phyloP scores from a whole-genome alignment of 2,329 filamentous ascomycete species.

The Penicillium corylophilum region DNA sequence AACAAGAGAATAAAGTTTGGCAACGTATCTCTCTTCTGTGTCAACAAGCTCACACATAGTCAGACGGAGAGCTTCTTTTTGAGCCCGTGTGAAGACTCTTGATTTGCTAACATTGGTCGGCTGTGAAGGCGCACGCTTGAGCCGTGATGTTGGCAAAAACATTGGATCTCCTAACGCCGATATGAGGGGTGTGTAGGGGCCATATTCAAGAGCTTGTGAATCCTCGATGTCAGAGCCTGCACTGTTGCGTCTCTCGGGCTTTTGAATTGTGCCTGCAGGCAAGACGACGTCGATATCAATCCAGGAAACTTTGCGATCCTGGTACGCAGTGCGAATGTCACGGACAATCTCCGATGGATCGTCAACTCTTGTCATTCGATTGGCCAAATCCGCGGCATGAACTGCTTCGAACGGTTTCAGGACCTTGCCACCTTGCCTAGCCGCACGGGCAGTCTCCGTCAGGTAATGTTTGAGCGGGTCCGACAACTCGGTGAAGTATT shows the following conservation, averaged over 20 bases:
- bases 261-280: constrained; percentile 69
- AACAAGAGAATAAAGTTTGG: constrained; percentile 80
- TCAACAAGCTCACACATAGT: constrained; percentile 89
- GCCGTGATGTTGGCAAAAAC: constrained; percentile 80
- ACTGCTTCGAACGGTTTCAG: constrained; percentile 80
- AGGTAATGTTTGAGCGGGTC: constrained; percentile 71
- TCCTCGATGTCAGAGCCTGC: constrained; percentile 48
- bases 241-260: constrained; percentile 61
- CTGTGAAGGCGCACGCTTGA: constrained; percentile 83
- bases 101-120: constrained; percentile 76
- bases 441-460: constrained; percentile 52
- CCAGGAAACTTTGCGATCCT: constrained; percentile 79
- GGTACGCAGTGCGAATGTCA: constrained; percentile 71
- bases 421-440: constrained; percentile 60
- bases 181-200: constrained; percentile 72
- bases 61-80: constrained; percentile 80
- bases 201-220: constrained; percentile 59
- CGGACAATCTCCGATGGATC: constrained; percentile 70
- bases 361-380: constrained; percentile 78
- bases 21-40: constrained; percentile 91
- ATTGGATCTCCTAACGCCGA: constrained; percentile 78
- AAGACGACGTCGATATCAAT: constrained; percentile 85
- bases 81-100: constrained; percentile 73
- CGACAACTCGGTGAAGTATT: constrained; percentile 89
- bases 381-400: constrained; percentile 87